phyloP scores from a whole-genome alignment of 2,329 filamentous ascomycete species.

The Aspergillus transmontanensis region DNA sequence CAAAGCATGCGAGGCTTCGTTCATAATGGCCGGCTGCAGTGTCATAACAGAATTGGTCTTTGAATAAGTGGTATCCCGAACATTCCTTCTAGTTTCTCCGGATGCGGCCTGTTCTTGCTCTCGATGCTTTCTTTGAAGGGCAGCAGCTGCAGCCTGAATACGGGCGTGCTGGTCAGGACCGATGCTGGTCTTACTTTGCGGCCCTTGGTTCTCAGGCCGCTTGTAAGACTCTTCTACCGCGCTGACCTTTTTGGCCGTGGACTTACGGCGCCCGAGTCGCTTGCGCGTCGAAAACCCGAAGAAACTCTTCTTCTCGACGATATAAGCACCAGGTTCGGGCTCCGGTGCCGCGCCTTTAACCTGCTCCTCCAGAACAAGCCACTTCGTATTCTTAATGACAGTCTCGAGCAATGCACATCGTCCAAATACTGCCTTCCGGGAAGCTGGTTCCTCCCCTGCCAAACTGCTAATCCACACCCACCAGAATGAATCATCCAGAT shows the following conservation, averaged over 20 bases:
- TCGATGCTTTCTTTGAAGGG: constrained; percentile 71
- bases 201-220: constrained; percentile 51
- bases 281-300: constrained; percentile 80
- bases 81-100: constrained; percentile 57
- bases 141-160: constrained; percentile 87
- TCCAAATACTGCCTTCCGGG: constrained; percentile 90
- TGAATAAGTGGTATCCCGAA: constrained; percentile 55
- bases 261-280: constrained; percentile 69
- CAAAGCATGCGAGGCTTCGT: constrained; percentile 87
- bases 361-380: constrained; percentile 96
- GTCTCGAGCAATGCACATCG: constrained; percentile 93
- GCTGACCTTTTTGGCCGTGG: constrained; percentile 62
- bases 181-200: constrained; percentile 77
- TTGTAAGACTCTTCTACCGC: constrained; percentile 56
- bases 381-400: constrained; percentile 74
- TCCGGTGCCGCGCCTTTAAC: constrained; percentile 89
- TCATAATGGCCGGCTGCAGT: constrained; percentile 79
- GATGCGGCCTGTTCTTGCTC: constrained; percentile 57
- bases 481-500: constrained; percentile 96
- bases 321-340: constrained; percentile 81
- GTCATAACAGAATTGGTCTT: constrained; percentile 93
- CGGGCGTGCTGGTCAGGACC: constrained; percentile 88
- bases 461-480: constrained; percentile 99
- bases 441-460: constrained; percentile 81
- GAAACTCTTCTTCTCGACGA: constrained; percentile 92